Evolutionary conservation across 768 basidiomycete genomes (phyloP).

Genomic region (Chalciporus pseudorubinellus): DNA sequence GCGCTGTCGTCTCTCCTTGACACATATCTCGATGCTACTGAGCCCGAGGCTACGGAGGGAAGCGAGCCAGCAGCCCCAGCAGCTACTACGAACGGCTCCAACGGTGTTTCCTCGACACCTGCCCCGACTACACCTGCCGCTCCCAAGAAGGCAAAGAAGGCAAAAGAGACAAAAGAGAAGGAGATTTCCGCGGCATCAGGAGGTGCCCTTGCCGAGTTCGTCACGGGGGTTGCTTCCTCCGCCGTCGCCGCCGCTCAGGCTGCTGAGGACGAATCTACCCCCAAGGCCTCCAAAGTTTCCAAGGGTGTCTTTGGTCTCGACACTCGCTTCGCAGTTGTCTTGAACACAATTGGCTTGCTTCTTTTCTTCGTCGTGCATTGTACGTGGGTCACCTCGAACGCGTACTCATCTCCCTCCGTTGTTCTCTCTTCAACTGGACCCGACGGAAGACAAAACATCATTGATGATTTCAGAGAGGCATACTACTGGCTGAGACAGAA

Average conservation of each 20-base stretch:
- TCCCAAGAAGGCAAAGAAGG: slow-evolving; percentile 51
- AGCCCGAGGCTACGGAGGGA: slow-evolving; percentile 46
- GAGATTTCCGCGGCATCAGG: slow-evolving; percentile 43
- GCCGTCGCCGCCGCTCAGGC: slow-evolving; percentile 25
- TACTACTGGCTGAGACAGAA: slow-evolving; percentile 99
- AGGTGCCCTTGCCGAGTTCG: slow-evolving; percentile 39
- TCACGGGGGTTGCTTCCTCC: slow-evolving; percentile 39
- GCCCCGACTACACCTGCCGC: slow-evolving; percentile 30
- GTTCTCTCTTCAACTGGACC: slow-evolving; percentile 76
- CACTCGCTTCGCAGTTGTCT: slow-evolving; percentile 70
- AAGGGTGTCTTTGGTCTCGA: slow-evolving; percentile 85
- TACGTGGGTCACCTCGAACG: slow-evolving; percentile 92
- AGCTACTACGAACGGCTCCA: slow-evolving; percentile 4
- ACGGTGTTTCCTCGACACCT: slow-evolving; percentile 23
- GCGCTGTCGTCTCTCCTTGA: slow-evolving; percentile 86
- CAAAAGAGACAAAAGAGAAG: slow-evolving; percentile 41
- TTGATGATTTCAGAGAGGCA: slow-evolving; percentile 98
- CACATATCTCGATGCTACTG: slow-evolving; percentile 81
- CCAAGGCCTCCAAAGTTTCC: slow-evolving; percentile 16
- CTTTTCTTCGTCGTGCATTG: slow-evolving; percentile 93
- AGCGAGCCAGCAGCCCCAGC: slow-evolving; percentile 8
- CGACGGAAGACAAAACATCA: slow-evolving; percentile 91
- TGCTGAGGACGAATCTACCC: slow-evolving; percentile 1
- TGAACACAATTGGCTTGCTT: slow-evolving; percentile 76
- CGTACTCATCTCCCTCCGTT: slow-evolving; percentile 97